Percentiles rank a stretch among this genome's conserved stretches.
These are phyloP conservation scores for Ulvella scutata DNA, from an alignment of 139 green algal genomes.

Conservation along the genomic window DNA sequence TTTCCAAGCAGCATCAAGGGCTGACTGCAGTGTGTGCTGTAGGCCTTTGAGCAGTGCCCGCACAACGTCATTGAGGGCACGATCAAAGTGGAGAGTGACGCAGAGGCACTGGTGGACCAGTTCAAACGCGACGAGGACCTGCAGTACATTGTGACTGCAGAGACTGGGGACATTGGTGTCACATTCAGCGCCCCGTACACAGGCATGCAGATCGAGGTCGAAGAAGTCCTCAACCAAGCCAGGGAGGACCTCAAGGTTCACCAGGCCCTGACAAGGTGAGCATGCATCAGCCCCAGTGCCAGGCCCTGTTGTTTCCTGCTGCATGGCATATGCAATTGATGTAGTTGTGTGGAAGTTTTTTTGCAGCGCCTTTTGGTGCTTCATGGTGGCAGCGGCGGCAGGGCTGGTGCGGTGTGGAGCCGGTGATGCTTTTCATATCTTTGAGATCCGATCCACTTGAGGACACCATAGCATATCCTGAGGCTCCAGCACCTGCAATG, in stretches of 20 bases:
- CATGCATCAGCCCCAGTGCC: no score
- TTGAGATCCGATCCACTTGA: conserved; percentile 1
- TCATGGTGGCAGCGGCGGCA: no score
- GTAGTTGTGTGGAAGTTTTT: no score
- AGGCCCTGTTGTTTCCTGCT: no score
- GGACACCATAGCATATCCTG: neutral
- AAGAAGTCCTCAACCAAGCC: neutral
- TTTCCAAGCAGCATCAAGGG: no score
- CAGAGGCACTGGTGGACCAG: neutral
- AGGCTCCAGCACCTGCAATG: no score
- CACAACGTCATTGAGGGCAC: neutral
- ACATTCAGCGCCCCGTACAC: neutral
- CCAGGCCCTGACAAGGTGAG: neutral
- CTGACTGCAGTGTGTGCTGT: no score
- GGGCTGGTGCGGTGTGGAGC: no score
- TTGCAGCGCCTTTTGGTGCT: no score
- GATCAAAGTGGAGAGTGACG: neutral
- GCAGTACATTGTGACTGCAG: neutral
- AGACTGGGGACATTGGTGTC: neutral
- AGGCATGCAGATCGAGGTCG: neutral
- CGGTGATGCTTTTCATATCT: neutral
- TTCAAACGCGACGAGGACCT: neutral
- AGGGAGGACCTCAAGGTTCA: neutral
- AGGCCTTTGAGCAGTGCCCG: neutral
- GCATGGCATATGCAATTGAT: no score